Evolutionary conservation across 352 stramenopile genomes (phyloP).

Genomic region (Pythium aristosporum): DNA sequence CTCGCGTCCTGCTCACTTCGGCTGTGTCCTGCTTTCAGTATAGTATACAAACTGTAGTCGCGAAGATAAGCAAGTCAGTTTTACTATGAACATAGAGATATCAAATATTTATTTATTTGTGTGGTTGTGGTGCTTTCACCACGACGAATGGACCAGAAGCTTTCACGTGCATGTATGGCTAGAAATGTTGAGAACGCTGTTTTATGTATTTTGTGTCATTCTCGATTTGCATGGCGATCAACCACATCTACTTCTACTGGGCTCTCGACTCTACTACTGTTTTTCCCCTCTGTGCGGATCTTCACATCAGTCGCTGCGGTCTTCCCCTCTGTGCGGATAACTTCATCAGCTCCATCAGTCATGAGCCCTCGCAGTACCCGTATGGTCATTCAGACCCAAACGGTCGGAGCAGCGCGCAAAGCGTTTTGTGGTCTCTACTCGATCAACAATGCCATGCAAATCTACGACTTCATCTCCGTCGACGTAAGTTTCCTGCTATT

Average conservation of each 20-base stretch:
- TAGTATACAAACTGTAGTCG: too few relatives aligned
- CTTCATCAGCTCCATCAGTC: background rate
- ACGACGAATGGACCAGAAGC: too few relatives aligned
- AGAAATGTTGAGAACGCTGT: too few relatives aligned
- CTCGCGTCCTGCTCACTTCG: too few relatives aligned
- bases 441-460: constrained; percentile 21
- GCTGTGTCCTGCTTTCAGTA: too few relatives aligned
- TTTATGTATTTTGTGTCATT: constrained; percentile 2
- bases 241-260: background rate
- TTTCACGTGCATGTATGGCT: too few relatives aligned
- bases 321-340: background rate
- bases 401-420: background rate
- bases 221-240: background rate
- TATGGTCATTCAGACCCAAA: constrained; percentile 8
- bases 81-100: too few relatives aligned
- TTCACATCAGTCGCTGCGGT: background rate
- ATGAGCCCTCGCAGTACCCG: background rate
- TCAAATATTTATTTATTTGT: too few relatives aligned
- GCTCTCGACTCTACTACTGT: background rate
- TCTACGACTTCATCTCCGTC: constrained; percentile 12
- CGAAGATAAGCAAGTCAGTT: too few relatives aligned
- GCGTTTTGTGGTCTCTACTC: constrained; percentile 14
- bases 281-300: constrained; percentile 1
- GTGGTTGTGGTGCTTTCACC: too few relatives aligned
- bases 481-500: background rate